Evolutionary conservation across 495 filamentous ascomycete genomes (phyloP).

Genomic region (Friedmanniomyces simplex): DNA sequence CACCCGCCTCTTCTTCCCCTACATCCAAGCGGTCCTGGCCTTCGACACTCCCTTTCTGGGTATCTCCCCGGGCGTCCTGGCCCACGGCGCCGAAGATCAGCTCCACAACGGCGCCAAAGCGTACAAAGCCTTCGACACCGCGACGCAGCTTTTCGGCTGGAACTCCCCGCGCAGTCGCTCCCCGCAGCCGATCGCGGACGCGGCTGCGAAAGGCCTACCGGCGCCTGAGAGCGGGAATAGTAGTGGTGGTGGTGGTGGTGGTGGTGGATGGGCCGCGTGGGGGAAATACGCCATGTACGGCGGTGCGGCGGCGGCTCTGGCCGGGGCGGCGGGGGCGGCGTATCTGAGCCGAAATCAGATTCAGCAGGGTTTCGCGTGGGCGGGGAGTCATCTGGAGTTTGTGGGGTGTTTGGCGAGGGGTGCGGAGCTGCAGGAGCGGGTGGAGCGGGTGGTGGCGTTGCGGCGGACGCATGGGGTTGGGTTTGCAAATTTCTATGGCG

Average conservation of each 20-base stretch:
- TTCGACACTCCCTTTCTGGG: constrained; percentile 95
- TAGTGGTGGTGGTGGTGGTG: constrained; percentile 20
- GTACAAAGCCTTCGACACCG: constrained; percentile 54
- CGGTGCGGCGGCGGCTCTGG: constrained; percentile 70
- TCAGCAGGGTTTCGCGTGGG: constrained; percentile 62
- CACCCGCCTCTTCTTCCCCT: constrained; percentile 51
- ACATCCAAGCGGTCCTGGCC: constrained; percentile 75
- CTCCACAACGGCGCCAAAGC: constrained; percentile 63
- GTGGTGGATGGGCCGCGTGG: constrained; percentile 54
- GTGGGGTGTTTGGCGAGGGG: constrained; percentile 74
- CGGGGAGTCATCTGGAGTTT: constrained; percentile 87
- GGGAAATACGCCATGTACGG: constrained; percentile 75
- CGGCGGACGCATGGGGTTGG: constrained; percentile 24
- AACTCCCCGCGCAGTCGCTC: constrained; percentile 24
- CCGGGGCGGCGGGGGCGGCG: constrained; percentile 69
- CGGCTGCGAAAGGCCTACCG: constrained; percentile 24
- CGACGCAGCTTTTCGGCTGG: constrained; percentile 52
- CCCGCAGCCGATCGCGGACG: constrained; percentile 9
- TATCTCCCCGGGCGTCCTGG: constrained; percentile 77
- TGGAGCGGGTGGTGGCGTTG: constrained; percentile 48
- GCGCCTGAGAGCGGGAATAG: constrained; percentile 17
- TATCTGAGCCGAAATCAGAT: constrained; percentile 76
- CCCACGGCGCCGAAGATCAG: constrained; percentile 78
- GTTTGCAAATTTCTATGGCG: constrained; percentile 19
- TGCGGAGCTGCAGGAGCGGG: constrained; percentile 61